These are phyloP conservation scores for Aureobasidium subglaciale DNA, from an alignment of 2,329 filamentous ascomycete genomes.

Conservation along the genomic window DNA sequence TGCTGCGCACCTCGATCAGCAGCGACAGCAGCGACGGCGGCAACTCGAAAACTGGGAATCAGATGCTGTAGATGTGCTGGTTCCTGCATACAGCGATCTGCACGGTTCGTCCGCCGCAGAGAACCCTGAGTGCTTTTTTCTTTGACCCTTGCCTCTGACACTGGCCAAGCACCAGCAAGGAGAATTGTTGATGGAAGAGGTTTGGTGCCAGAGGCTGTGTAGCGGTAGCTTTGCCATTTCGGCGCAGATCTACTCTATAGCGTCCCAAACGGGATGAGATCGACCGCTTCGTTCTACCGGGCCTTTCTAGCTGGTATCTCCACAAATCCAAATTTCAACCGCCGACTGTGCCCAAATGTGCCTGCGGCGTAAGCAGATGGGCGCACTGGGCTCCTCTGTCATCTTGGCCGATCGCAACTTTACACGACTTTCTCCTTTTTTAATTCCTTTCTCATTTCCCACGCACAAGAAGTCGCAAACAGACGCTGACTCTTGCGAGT, in stretches of 20 bases:
- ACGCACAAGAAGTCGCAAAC: not conserved
- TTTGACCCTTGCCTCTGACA: slow-evolving; percentile 14
- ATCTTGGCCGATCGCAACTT: slow-evolving; percentile 13
- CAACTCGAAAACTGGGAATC: not conserved
- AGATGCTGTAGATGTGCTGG: slow-evolving; percentile 2
- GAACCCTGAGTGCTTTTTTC: slow-evolving; percentile 13
- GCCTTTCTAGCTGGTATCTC: slow-evolving; percentile 2
- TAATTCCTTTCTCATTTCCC: slow-evolving; percentile 11
- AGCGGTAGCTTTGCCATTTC: slow-evolving; percentile 7
- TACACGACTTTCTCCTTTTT: slow-evolving; percentile 13
- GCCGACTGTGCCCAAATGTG: not conserved
- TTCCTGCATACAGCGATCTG: slow-evolving; percentile 12
- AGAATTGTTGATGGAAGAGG: slow-evolving; percentile 13
- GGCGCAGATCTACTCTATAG: not conserved
- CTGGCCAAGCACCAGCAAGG: slow-evolving; percentile 13
- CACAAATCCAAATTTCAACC: slow-evolving; percentile 13
- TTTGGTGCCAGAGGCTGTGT: slow-evolving; percentile 9
- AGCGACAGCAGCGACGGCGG: not conserved
- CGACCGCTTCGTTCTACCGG: slow-evolving; percentile 4
- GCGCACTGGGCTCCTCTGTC: slow-evolving; percentile 1
- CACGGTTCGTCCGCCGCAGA: slow-evolving; percentile 12
- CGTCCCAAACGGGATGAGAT: slow-evolving; percentile 3
- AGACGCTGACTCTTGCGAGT: not conserved
- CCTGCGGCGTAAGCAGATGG: slow-evolving; percentile 6
- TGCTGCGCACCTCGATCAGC: not conserved